Conservation (phyloP, 345 rosid genomes). For the Kandelia obovata region DNA sequence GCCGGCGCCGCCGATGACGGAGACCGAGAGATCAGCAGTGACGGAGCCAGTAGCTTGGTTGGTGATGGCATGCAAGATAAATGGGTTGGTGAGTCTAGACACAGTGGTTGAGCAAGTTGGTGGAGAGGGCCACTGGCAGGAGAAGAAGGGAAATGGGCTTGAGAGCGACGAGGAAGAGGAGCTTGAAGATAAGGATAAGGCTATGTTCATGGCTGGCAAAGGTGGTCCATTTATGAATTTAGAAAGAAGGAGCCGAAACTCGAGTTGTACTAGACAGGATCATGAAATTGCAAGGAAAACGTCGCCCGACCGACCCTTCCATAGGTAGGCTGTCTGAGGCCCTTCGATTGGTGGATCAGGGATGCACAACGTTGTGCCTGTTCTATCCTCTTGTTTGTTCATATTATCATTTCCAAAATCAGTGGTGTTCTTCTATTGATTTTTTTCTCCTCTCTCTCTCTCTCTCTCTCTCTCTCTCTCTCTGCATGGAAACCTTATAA, state of each 20-base stretch:
- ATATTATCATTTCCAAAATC: neutral
- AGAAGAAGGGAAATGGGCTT: constrained; percentile 9
- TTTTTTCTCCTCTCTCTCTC: no score
- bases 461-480: no score
- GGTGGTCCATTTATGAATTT: neutral
- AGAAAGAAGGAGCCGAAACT: no score
- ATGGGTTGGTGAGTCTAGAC: constrained; percentile 25
- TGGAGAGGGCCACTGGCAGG: constrained; percentile 14
- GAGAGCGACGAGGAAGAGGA: constrained; percentile 28
- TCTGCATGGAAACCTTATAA: no score
- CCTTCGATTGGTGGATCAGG: constrained; percentile 33
- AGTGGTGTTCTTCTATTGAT: neutral
- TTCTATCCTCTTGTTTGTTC: constrained; percentile 18
- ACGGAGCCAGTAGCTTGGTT: constrained; percentile 16
- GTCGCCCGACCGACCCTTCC: no score
- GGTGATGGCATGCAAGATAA: constrained; percentile 30
- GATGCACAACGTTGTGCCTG: constrained; percentile 41
- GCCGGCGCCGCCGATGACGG: constrained; percentile 15
- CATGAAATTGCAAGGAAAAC: no score
- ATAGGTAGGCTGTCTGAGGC: no score
- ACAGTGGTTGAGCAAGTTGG: neutral
- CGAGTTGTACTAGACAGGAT: no score
- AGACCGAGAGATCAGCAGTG: constrained; percentile 25
- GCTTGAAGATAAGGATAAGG: constrained; percentile 21
- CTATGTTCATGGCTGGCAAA: constrained; percentile 52